phyloP scores from a whole-genome alignment of 257 asterid species.

The Solanum verrucosum region DNA sequence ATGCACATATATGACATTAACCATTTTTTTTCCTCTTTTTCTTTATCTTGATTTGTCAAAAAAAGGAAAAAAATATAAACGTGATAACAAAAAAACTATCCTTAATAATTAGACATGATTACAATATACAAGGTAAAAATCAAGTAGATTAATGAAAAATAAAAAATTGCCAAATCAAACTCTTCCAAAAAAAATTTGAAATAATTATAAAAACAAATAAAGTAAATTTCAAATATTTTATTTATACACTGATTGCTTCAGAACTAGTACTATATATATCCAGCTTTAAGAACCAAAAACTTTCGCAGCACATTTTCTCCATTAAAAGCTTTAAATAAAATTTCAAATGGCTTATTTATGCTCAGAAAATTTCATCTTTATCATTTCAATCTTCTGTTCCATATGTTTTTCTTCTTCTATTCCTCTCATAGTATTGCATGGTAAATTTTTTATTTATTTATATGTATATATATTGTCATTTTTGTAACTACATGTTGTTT shows the following conservation, averaged over 20 bases:
- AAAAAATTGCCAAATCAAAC: neutral
- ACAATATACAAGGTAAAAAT: neutral
- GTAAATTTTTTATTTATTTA: neutral
- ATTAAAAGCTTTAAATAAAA: neutral
- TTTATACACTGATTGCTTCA: neutral
- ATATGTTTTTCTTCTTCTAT: conserved; percentile 1
- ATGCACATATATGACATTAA: neutral
- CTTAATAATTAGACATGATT: neutral
- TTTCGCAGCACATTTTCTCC: neutral
- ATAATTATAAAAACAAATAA: neutral
- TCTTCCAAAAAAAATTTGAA: neutral
- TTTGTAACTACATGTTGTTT: neutral
- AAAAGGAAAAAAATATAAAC: neutral
- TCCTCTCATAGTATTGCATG: conserved; percentile 26
- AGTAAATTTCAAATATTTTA: neutral
- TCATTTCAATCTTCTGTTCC: neutral
- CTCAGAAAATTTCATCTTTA: neutral
- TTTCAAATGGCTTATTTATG: neutral
- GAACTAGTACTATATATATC: neutral
- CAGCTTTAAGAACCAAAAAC: neutral
- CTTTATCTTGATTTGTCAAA: neutral
- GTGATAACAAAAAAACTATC: neutral
- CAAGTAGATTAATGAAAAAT: neutral
- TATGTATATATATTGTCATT: neutral
- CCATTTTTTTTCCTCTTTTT: neutral